Evolutionary conservation across 768 basidiomycete genomes (phyloP), one percentile per base, ranked within the genome.

Genomic region (Collybiopsis confluens): DNA sequence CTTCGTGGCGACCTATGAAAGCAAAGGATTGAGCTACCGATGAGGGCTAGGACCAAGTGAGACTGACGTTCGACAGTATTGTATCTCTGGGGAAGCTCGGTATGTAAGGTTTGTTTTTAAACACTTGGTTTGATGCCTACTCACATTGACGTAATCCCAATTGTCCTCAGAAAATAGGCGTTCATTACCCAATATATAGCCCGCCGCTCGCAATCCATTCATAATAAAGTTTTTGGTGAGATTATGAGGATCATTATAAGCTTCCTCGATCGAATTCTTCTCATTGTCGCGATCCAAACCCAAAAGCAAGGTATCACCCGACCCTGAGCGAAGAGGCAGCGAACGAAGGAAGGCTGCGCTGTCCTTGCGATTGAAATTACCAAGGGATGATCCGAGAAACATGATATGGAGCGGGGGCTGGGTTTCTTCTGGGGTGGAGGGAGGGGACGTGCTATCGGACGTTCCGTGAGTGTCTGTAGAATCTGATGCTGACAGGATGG

Each of bases 371-470:
- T 75, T 62, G 67, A 98, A 98, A 73, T 98, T 98, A 6, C 95
- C 97, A 6, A 98, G 65, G 0, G 92, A 91, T 0, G 90, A 94
- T 0, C 96, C 97, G 16, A 98, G 74, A 73, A 97, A 98, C 56
- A 98, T 73, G 50, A 98, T 73, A 63, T 97, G 94, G 28, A 92
- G 67, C 13, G 89, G 85, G 2, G 71, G 67, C 42, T 72, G 66
- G 20, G 63, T 60, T 23, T 68, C 68, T 20, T 76, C 80, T 38
- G 78, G 79, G 1, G 78, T 80, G 20, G 82, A 78, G 9, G 75
- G 74, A 2, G 68, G 59, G 13, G 62, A 53, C n/a, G 60, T 65
- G 2, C 59, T 63, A 35, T 65, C 61, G 9, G 41, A 54, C 30
- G 58, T 53, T n/a, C n/a, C n/a, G 2, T 55, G 48, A 33, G 55